Conservation (phyloP, 441 rosid genomes). For the Corymbia calophylla region DNA sequence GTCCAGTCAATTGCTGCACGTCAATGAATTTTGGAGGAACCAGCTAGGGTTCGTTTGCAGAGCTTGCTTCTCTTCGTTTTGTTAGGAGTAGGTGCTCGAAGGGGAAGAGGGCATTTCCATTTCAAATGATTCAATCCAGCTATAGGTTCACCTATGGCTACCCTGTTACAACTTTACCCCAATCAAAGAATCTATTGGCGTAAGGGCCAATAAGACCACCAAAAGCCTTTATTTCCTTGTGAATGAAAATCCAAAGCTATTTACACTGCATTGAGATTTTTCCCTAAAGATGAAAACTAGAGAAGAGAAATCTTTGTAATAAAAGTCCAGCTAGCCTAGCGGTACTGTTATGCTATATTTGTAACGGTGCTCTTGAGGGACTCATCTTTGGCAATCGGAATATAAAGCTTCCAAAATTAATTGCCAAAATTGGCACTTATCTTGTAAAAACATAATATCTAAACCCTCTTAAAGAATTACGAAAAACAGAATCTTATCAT, state of each 20-base stretch:
- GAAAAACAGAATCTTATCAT: not conserved
- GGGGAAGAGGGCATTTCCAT: not conserved
- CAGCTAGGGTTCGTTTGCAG: not conserved
- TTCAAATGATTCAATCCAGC: not conserved
- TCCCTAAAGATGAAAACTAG: too few species aligned
- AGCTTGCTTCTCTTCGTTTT: not conserved
- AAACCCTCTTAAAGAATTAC: not conserved
- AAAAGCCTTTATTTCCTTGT: not conserved
- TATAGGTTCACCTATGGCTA: not conserved
- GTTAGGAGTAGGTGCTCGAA: not conserved
- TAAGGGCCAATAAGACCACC: not conserved
- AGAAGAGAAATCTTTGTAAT: not conserved
- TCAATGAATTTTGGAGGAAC: not conserved
- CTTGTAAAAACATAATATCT: not conserved
- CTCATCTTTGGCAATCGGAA: not conserved
- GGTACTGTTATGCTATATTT: too few species aligned
- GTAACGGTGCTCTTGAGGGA: not conserved
- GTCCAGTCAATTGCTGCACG: not conserved
- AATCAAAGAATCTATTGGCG: not conserved
- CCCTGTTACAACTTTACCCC: not conserved
- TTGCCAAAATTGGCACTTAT: not conserved
- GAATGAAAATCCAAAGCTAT: not conserved
- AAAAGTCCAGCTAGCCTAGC: not conserved
- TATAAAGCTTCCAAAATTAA: not conserved
- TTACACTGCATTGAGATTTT: not conserved